Conservation (phyloP, 2,329 filamentous ascomycete genomes). For the Hypoxylon rubiginosum region DNA sequence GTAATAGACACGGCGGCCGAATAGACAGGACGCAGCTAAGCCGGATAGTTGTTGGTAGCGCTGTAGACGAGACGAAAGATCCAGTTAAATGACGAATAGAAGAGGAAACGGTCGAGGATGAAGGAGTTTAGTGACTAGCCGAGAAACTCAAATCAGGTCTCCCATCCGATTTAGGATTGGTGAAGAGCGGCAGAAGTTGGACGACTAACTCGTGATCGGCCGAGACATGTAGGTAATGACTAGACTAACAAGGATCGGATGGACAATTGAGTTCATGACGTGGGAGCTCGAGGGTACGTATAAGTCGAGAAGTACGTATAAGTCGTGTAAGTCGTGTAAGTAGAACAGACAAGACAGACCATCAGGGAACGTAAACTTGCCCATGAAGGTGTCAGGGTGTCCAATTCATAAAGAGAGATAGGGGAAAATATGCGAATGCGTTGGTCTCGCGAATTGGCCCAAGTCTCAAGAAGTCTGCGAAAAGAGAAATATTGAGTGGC, state of each 20-base stretch:
- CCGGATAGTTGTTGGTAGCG: background rate
- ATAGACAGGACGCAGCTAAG: constrained; percentile 2
- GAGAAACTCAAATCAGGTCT: constrained; percentile 25
- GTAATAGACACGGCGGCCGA: too few species aligned
- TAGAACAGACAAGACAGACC: too few species aligned
- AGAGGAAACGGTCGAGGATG: constrained; percentile 11
- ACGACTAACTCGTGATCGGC: constrained; percentile 31
- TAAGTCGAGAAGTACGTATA: too few species aligned
- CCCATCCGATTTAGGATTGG: constrained; percentile 26
- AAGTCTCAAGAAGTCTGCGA: background rate
- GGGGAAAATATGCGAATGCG: constrained; percentile 5
- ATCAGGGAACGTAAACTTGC: background rate
- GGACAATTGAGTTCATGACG: constrained; percentile 15
- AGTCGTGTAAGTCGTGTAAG: too few species aligned
- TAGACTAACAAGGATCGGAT: constrained; percentile 23
- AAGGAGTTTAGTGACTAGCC: constrained; percentile 28
- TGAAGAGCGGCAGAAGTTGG: constrained; percentile 6
- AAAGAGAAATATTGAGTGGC: constrained; percentile 4
- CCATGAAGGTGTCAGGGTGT: background rate
- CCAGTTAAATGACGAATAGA: constrained; percentile 24
- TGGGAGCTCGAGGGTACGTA: too few species aligned
- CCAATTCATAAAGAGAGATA: background rate
- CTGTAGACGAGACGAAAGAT: constrained; percentile 10
- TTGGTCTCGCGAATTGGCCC: background rate
- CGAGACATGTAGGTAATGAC: constrained; percentile 22